Percentiles rank a stretch among this genome's conserved stretches.
These are phyloP conservation scores for Zygosaccharomyces pseudorouxii DNA, from an alignment of 805 yeast genomes.

Conservation along the genomic window DNA sequence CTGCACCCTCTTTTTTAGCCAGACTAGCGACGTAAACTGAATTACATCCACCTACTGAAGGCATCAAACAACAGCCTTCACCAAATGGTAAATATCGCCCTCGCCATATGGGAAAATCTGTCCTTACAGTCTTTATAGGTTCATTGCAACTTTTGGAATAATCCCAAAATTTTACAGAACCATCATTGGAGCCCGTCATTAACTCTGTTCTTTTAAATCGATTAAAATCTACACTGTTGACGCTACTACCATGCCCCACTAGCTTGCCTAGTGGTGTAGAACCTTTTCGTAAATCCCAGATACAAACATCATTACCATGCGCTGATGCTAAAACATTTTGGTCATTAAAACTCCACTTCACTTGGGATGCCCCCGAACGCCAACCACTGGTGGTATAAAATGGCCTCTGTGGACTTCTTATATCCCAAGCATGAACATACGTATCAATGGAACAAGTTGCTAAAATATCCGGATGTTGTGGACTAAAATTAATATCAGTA, in stretches of 20 bases:
- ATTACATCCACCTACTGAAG: conserved; percentile 76
- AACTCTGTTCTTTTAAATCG: conserved; percentile 53
- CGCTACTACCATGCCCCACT: conserved; percentile 75
- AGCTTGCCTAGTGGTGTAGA: conserved; percentile 66
- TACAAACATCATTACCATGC: conserved; percentile 71
- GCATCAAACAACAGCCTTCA: conserved; percentile 81
- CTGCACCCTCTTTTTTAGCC: conserved; percentile 8
- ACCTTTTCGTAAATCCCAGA: conserved; percentile 89
- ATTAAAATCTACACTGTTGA: conserved; percentile 85
- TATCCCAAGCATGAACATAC: conserved; percentile 83
- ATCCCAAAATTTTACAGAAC: conserved; percentile 81
- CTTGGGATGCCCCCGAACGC: conserved; percentile 92
- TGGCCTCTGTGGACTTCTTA: conserved; percentile 73
- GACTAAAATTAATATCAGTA: conserved; percentile 92
- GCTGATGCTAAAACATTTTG: conserved; percentile 77
- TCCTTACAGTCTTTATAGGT: conserved; percentile 56
- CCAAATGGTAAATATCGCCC: conserved; percentile 91
- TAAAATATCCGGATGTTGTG: conserved; percentile 74
- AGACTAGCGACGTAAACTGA: conserved; percentile 37
- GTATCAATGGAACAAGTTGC: conserved; percentile 95
- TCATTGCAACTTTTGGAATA: conserved; percentile 38
- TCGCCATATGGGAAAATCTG: conserved; percentile 84
- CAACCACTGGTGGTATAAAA: conserved; percentile 83
- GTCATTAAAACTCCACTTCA: conserved; percentile 82
- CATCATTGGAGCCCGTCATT: conserved; percentile 83